These are phyloP conservation scores for Phallus indusiatus DNA, from an alignment of 768 basidiomycete genomes.

Conservation along the genomic window DNA sequence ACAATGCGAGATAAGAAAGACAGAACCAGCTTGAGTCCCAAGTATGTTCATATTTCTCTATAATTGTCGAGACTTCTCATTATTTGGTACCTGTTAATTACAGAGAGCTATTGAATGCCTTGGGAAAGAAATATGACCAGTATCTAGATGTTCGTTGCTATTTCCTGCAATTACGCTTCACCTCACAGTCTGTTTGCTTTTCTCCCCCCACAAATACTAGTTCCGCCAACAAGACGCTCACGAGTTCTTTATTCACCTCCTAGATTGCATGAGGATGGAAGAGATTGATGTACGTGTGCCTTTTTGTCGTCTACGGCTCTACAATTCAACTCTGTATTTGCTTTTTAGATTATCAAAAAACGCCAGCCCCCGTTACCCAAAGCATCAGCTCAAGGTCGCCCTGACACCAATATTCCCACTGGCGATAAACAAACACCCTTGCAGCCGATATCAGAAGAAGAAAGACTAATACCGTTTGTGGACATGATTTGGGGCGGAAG, in stretches of 20 bases:
- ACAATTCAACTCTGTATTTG: not conserved
- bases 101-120: conserved; percentile 52
- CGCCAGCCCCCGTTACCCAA: conserved; percentile 41
- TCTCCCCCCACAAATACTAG: conserved; percentile 3
- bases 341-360: conserved; percentile 75
- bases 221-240: conserved; percentile 96
- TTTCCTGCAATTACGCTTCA: not conserved
- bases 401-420: conserved; percentile 5
- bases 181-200: not conserved
- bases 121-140: conserved; percentile 86
- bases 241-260: conserved; percentile 80
- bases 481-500: conserved; percentile 89
- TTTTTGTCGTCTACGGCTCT: not conserved
- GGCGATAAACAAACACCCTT: not conserved
- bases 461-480: conserved; percentile 58
- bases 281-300: conserved; percentile 65
- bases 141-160: conserved; percentile 53
- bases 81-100: not conserved
- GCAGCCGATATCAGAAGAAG: conserved; percentile 28
- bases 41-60: conserved; percentile 33
- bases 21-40: conserved; percentile 53
- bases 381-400: conserved; percentile 32
- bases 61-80: not conserved
- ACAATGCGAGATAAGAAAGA: conserved; percentile 41
- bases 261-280: conserved; percentile 93